Evolutionary conservation across 345 rosid species (phyloP), one percentile per base, ranked within the genome.

Genomic region (Lepidium didymum): DNA sequence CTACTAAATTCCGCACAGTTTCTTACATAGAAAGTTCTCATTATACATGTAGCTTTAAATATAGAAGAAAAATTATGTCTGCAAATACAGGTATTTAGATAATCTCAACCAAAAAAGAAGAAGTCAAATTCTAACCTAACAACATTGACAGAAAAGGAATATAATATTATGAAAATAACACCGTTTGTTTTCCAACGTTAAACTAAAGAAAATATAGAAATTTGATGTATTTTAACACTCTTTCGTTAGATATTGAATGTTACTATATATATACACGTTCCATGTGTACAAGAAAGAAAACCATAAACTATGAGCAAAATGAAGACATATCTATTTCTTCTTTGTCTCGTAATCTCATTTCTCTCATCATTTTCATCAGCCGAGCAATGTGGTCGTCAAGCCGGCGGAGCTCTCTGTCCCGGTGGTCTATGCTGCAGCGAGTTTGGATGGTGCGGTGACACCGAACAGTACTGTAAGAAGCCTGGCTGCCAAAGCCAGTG

Each of bases 401-500:
- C 85, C 3, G 80, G 83, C 8, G 86, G 85, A 38, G 75, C 81
- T 10, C 55, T 69, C 18, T 87, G 89, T 55, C 79, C 88, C 8
- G 77, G 74, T 52, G 86, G 80, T 47, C 70, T 51, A 7, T 76
- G 80, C 23, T 76, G 80, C 64, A 76, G 80, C 13, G 62, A 76
- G 68, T 80, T 11, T 38, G 86, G 89, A 23, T 86, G 83, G 82
- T 86, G 89, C 29, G 91, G 89, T 41, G 0, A 68, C 64, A 67
- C 85, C 0, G 8, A 44, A 13, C 54, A 61, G 0, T 80, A 84
- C 56, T 87, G 91, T 62, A 62, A 62, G 29, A 7, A 8, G 27
- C 27, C 27, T 65, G 87, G 84, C 53, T 85, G 94, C 81, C 86
- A 84, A 62, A 85, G 91, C 68, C 88, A 85, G 66, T 84, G 90